Evolutionary conservation across 805 yeast genomes (phyloP).

Genomic region (Candida ortonii): DNA sequence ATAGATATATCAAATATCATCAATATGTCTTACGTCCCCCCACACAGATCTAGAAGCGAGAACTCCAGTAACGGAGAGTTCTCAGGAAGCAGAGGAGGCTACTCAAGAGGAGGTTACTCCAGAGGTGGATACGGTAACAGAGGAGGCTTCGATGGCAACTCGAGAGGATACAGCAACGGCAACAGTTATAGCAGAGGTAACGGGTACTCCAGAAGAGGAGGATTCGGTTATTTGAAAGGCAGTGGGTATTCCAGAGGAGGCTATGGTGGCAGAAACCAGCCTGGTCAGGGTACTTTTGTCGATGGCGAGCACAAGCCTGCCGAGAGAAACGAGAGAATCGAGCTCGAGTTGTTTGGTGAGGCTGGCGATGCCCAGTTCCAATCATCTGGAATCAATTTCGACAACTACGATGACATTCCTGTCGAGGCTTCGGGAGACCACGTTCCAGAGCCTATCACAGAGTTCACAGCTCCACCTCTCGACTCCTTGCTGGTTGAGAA

Average conservation of each 20-base stretch:
- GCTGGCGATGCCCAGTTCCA: constrained; percentile 73
- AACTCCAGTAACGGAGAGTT: constrained; percentile 30
- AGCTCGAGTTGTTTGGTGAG: constrained; percentile 79
- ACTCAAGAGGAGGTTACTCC: constrained; percentile 23
- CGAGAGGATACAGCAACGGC: constrained; percentile 29
- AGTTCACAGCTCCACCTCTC: constrained; percentile 90
- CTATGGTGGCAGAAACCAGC: constrained; percentile 33
- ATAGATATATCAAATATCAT: background rate
- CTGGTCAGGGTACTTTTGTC: constrained; percentile 75
- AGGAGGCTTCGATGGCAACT: constrained; percentile 29
- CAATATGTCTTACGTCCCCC: constrained; percentile 45
- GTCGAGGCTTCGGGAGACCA: constrained; percentile 95
- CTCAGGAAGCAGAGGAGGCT: constrained; percentile 28
- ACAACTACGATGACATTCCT: constrained; percentile 97
- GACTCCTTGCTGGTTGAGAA: constrained; percentile 83
- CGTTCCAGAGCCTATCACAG: constrained; percentile 88
- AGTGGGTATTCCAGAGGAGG: constrained; percentile 33
- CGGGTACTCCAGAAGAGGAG: constrained; percentile 33
- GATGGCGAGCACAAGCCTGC: constrained; percentile 90
- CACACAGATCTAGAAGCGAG: constrained; percentile 40
- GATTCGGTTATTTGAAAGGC: constrained; percentile 30
- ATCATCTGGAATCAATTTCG: constrained; percentile 97
- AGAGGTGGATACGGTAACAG: constrained; percentile 32
- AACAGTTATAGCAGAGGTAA: constrained; percentile 32
- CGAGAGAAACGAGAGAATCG: constrained; percentile 63